phyloP scores from a whole-genome alignment of 1,284 basidiomycete genomes.

The Veloporphyrellus conicus region DNA sequence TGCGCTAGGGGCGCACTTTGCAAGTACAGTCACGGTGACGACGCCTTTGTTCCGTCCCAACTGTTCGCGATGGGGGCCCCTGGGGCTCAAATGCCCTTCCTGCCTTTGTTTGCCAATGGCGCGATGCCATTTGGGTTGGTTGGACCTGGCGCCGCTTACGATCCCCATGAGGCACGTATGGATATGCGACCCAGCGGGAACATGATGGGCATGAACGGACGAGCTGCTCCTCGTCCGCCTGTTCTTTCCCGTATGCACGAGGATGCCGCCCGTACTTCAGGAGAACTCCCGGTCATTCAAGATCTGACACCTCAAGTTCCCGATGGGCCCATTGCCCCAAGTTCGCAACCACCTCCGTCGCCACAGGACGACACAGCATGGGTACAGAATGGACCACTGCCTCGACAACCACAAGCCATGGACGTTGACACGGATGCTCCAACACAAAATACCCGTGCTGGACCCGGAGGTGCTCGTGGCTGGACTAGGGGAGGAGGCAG shows the following conservation, averaged over 20 bases:
- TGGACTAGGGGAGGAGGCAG: constrained; percentile 44
- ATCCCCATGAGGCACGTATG: constrained; percentile 73
- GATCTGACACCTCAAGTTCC: constrained; percentile 62
- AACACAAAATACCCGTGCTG: constrained; percentile 26
- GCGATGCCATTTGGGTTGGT: constrained; percentile 43
- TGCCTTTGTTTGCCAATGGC: constrained; percentile 57
- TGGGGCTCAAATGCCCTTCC: constrained; percentile 49
- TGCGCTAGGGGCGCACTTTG: constrained; percentile 88
- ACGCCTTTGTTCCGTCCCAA: constrained; percentile 68
- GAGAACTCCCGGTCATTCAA: constrained; percentile 73
- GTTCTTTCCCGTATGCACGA: constrained; percentile 51
- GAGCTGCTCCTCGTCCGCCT: constrained; percentile 50
- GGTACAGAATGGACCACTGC: constrained; percentile 10
- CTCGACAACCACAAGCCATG: constrained; percentile 31
- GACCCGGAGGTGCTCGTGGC: constrained; percentile 38
- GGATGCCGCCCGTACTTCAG: constrained; percentile 44
- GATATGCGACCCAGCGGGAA: constrained; percentile 53
- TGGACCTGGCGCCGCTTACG: constrained; percentile 53
- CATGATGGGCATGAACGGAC: constrained; percentile 31
- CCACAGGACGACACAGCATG: constrained; percentile 16
- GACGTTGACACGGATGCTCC: constrained; percentile 37
- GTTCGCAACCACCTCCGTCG: constrained; percentile 1
- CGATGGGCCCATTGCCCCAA: constrained; percentile 23
- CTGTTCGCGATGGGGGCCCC: constrained; percentile 53
- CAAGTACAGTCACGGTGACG: constrained; percentile 87